A percentile compares a stretch with the other conserved stretches of the same genome.
Conservation (phyloP, 108 stramenopile genomes). For the Parmales sp. region DNA sequence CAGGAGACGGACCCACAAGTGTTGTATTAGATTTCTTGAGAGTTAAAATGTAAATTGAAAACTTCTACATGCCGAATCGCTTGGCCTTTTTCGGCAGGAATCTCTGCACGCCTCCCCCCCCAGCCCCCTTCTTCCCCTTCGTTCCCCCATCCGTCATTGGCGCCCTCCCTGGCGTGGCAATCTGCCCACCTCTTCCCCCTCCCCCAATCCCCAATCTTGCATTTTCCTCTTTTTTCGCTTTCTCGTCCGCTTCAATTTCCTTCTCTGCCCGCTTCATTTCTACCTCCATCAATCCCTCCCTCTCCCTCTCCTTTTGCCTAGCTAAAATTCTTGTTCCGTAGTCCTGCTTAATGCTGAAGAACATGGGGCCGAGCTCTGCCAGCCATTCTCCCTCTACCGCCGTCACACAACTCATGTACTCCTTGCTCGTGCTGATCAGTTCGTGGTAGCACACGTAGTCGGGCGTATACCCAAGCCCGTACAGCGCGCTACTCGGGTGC, state of each 20-base stretch:
- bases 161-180: too few species aligned
- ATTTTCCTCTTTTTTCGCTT: slow-evolving; percentile 3
- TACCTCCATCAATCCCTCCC: slow-evolving; percentile 36
- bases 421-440: slow-evolving; percentile 91
- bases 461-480: slow-evolving; percentile 94
- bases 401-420: slow-evolving; percentile 96
- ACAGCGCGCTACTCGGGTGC: slow-evolving; percentile 81
- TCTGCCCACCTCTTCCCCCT: neutral
- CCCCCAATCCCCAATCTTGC: neutral
- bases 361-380: slow-evolving; percentile 97
- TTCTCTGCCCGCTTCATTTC: slow-evolving; percentile 20
- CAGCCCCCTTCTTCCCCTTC: too few species aligned
- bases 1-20: too few species aligned
- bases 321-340: slow-evolving; percentile 56
- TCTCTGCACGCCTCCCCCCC: too few species aligned
- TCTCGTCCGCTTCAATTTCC: slow-evolving; percentile 23
- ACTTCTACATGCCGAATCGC: too few species aligned
- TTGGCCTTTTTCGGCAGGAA: too few species aligned
- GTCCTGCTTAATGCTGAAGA: slow-evolving; percentile 84
- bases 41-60: too few species aligned
- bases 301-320: slow-evolving; percentile 56
- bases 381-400: slow-evolving; percentile 98
- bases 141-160: too few species aligned
- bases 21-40: too few species aligned
- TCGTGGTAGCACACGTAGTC: slow-evolving; percentile 98